These are phyloP conservation scores for Thelonectria blattea DNA, from an alignment of 2,329 filamentous ascomycete species.

Conservation along the genomic window DNA sequence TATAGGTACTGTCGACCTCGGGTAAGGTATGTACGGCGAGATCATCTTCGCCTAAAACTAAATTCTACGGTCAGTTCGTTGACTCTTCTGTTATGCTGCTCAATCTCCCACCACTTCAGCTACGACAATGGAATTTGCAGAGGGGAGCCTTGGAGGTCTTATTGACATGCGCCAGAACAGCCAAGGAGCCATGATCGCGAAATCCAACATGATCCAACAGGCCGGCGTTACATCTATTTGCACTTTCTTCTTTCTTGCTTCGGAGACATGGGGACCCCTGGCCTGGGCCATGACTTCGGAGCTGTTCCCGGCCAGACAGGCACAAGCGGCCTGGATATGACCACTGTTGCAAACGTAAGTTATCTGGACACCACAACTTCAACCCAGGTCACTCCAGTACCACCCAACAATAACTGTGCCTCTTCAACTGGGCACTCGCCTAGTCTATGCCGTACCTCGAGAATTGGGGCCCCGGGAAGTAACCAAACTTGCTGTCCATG, in stretches of 20 bases:
- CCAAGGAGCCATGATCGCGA: no score
- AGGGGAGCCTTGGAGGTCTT: no score
- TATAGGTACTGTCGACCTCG: no score
- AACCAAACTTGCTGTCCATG: conserved; percentile 74
- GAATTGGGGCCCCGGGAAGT: conserved; percentile 66
- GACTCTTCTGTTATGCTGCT: no score
- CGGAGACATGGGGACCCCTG: conserved; percentile 86
- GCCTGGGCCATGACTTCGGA: conserved; percentile 87
- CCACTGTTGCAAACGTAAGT: conserved; percentile 67
- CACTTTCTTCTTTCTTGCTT: conserved; percentile 95
- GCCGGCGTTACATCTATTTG: conserved; percentile 77
- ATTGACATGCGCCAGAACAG: no score
- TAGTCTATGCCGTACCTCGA: conserved; percentile 83
- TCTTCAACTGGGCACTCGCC: conserved; percentile 78
- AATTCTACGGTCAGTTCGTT: no score
- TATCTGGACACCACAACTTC: no score
- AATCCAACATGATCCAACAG: not conserved
- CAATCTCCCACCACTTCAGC: no score
- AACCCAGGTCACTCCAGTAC: no score
- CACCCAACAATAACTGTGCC: conserved; percentile 51
- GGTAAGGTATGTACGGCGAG: no score
- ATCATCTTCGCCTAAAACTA: no score
- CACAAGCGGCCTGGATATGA: conserved; percentile 68
- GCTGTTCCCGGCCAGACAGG: conserved; percentile 81
- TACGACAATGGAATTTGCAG: no score